Conservation (phyloP, 2,329 filamentous ascomycete species). For the Endoconidiophora polonica region DNA sequence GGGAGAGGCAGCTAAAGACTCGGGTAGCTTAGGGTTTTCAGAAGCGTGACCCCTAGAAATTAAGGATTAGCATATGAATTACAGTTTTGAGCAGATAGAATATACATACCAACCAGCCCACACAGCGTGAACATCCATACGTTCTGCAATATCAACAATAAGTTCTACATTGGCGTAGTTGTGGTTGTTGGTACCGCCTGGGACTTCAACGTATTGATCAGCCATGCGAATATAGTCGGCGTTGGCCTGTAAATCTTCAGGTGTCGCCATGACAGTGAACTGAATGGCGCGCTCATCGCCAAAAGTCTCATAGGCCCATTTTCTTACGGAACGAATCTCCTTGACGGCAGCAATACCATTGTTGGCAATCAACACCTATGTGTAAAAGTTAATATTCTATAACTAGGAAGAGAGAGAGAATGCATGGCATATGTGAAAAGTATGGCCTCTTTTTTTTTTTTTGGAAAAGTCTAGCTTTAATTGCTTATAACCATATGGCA, state of each 20-base stretch:
- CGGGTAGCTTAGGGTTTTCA: conserved; percentile 93
- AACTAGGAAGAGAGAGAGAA: not conserved
- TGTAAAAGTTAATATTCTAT: not conserved
- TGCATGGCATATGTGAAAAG: too few species aligned
- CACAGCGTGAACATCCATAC: conserved; percentile 94
- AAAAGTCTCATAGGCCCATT: conserved; percentile 99
- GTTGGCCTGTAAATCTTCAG: conserved; percentile 92
- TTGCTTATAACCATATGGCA: too few species aligned
- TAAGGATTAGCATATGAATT: not conserved
- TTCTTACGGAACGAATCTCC: conserved; percentile 95
- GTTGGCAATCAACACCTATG: conserved; percentile 91
- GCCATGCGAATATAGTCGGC: conserved; percentile 99
- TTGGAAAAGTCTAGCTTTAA: too few species aligned
- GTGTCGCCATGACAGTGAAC: conserved; percentile 99
- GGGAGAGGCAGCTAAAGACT: conserved; percentile 85
- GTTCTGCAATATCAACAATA: conserved; percentile 96
- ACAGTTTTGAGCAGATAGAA: not conserved
- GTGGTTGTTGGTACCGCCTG: conserved; percentile 98
- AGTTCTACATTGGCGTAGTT: conserved; percentile 99
- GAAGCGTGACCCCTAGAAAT: conserved; percentile 74
- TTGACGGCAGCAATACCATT: conserved; percentile 99
- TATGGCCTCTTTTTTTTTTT: too few species aligned
- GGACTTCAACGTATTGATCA: conserved; percentile 97
- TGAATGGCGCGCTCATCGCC: conserved; percentile 96
- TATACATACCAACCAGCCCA: conserved; percentile 86